phyloP scores from a whole-genome alignment of 768 basidiomycete species.

The Mrakia hoshinonis region DNA sequence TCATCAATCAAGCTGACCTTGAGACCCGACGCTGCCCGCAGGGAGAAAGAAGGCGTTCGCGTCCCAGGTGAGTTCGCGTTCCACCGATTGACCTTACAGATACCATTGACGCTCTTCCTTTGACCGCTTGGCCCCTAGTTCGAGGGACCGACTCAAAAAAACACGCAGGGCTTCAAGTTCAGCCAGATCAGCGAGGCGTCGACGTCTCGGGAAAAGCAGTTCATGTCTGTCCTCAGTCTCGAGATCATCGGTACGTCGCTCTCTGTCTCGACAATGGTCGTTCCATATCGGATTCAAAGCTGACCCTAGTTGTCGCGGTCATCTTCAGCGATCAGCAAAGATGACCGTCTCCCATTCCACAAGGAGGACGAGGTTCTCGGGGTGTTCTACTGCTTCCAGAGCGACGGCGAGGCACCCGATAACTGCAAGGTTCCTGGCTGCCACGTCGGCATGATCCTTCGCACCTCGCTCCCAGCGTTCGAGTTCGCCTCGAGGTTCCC shows the following conservation, averaged over 20 bases:
- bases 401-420: constrained; percentile 41
- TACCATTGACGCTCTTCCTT: background rate
- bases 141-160: constrained; percentile 65
- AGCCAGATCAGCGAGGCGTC: constrained; percentile 47
- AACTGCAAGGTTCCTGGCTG: constrained; percentile 40
- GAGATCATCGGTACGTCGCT: constrained; percentile 68
- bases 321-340: constrained; percentile 43
- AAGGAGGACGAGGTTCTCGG: constrained; percentile 58
- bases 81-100: too few species aligned
- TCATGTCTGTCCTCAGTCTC: constrained; percentile 69
- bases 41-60: constrained; percentile 27
- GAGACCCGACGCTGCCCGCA: too few species aligned
- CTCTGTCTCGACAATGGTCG: background rate
- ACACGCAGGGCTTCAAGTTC: constrained; percentile 59
- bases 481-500: constrained; percentile 44
- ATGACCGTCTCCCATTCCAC: constrained; percentile 56
- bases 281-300: background rate
- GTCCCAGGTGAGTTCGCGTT: constrained; percentile 34
- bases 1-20: too few species aligned
- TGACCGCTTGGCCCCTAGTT: constrained; percentile 44
- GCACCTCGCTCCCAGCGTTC: constrained; percentile 29
- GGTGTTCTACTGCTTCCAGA: constrained; percentile 65
- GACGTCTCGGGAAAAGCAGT: constrained; percentile 52
- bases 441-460: constrained; percentile 51
- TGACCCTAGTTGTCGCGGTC: constrained; percentile 41